Base-by-base conservation (phyloP, 495 filamentous ascomycete species). In the Penicillium bialowiezense region DNA sequence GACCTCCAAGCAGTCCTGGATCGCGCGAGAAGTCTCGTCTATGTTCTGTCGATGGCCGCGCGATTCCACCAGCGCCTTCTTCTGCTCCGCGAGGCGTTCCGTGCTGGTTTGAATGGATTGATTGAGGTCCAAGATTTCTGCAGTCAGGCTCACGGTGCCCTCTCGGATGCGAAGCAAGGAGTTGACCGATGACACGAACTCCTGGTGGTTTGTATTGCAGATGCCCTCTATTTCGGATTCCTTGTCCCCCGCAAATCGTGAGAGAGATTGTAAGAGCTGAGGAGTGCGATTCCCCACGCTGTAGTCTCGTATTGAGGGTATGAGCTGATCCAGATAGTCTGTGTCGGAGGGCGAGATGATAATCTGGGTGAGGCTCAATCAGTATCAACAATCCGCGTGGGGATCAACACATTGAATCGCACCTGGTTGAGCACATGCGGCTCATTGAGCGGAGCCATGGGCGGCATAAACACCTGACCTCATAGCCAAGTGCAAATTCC, bases 41-140 rank as follows among this genome's bases (percentile, higher is more conserved):
- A 97, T 96, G 52, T 97, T 99, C 63, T 95, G 90, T n/a, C 91
- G 83, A 26, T 97, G 89, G 41, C 85, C 84, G 39, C 89, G 80
- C 6, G 91, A 96, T 54, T 97, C 89, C 18, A 97, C 95, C 18
- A 97, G 72, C 0, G 84, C 86, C 70, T 90, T 90, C 70, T 99
- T 99, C 70, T 97, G 93, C 65, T 87, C 90, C 0, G 90, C 92
- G 13, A 99, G 74, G 57, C 89, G 91, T 73, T 97, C 91, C 1
- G 92, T 97, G 60, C 89, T 96, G n/a, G 83, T 75, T 67, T 97
- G 95, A 37, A 97, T 97, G 14, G 90, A 91, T 59, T 95, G 87
- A 59, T 95, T 97, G 48, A 99, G 76, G 50, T 88, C 80, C 50
- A 97, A 74, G 50, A 97, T 97, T 67, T 97, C 90, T n/a, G 85